These are phyloP conservation scores for Aegilops tauschii DNA, from an alignment of 176 grass and related monocot species.

Conservation along the genomic window DNA sequence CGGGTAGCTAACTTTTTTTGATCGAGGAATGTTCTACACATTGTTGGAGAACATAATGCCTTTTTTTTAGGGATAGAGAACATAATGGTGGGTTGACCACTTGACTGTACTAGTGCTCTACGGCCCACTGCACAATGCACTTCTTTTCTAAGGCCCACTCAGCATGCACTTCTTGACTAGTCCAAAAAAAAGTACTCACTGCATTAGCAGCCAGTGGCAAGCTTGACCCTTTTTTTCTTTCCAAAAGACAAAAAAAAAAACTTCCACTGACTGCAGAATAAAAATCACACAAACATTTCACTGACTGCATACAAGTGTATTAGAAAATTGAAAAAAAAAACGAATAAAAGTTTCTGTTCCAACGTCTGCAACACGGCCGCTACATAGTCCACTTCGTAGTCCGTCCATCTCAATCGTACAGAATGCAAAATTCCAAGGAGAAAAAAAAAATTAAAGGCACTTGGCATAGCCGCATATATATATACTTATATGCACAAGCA, in stretches of 20 bases:
- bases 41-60: not conserved
- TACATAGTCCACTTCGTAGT: slow-evolving; percentile 16
- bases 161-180: not conserved
- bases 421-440: not conserved
- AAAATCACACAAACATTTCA: not conserved
- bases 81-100: not conserved
- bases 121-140: not conserved
- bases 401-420: not conserved
- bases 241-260: not conserved
- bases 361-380: slow-evolving; percentile 27
- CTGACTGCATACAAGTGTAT: not conserved
- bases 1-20: not conserved
- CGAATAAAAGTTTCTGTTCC: slow-evolving; percentile 2
- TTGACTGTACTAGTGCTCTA: not conserved
- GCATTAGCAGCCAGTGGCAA: too few relatives aligned
- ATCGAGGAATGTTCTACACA: not conserved
- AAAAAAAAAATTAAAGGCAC: not conserved
- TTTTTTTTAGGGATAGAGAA: not conserved
- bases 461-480: not conserved
- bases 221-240: not conserved
- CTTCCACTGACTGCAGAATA: not conserved
- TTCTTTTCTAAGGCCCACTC: not conserved
- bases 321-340: not conserved
- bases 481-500: too few relatives aligned
- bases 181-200: not conserved